Conservation (phyloP, 768 basidiomycete species). For the Chalciporus chontae region DNA sequence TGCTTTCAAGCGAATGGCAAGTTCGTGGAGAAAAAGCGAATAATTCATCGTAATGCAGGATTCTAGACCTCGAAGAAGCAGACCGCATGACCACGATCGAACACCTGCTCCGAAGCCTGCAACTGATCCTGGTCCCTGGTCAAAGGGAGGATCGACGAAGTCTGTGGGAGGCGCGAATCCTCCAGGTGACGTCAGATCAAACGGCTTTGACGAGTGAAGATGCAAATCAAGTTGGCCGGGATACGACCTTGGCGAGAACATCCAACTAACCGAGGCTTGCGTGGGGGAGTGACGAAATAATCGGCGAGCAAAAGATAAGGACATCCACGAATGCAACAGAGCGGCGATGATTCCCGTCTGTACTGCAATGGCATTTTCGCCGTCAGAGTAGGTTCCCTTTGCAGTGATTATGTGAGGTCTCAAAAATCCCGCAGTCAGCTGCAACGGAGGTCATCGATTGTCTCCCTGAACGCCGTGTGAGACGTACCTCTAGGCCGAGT, state of each 20-base stretch:
- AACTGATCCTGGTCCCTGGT: slow-evolving; percentile 41
- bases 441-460: slow-evolving; percentile 14
- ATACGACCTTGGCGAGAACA: slow-evolving; percentile 21
- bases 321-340: slow-evolving; percentile 33
- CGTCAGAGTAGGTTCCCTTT: slow-evolving; percentile 47
- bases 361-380: slow-evolving; percentile 42
- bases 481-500: slow-evolving; percentile 42
- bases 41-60: slow-evolving; percentile 51
- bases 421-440: slow-evolving; percentile 41
- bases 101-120: slow-evolving; percentile 48
- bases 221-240: slow-evolving; percentile 34
- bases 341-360: slow-evolving; percentile 36
- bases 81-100: slow-evolving; percentile 46
- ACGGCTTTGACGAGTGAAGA: slow-evolving; percentile 41
- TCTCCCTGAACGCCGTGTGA: slow-evolving; percentile 14
- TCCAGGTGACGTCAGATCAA: slow-evolving; percentile 31
- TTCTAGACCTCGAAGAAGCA: slow-evolving; percentile 44
- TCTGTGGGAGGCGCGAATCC: slow-evolving; percentile 22
- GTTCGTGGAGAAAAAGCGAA: slow-evolving; percentile 50
- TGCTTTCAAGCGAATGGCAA: slow-evolving; percentile 50
- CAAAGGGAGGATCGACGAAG: slow-evolving; percentile 19
- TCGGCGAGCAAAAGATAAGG: slow-evolving; percentile 46
- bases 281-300: slow-evolving; percentile 48
- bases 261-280: slow-evolving; percentile 40
- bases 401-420: slow-evolving; percentile 40